Evolutionary conservation across 495 filamentous ascomycete species (phyloP), one percentile per base, ranked within the genome.

Genomic region (Sordaria brevicollis): DNA sequence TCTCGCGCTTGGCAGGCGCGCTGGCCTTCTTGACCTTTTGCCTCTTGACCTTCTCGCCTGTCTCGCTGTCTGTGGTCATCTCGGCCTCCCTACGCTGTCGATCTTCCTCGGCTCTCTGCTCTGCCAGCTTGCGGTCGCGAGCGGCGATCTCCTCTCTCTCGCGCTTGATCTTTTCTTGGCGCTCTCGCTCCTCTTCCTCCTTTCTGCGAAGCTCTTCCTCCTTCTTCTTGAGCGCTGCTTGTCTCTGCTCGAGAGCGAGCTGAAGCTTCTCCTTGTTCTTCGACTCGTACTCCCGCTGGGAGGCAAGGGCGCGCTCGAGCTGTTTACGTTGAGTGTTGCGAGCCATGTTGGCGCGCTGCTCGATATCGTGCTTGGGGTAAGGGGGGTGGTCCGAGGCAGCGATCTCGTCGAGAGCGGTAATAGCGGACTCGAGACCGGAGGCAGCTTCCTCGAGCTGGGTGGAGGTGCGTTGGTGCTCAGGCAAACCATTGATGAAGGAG

Each of bases 321-420:
- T 99, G 94, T 72, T 90, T 91, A 71, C 92, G 90, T 79, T 96
- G 93, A 1, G 96, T 98, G 75, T 97, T 95, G 33, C 90, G 87
- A 69, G 92, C 93, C 96, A 99, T 98, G 84, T 92, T 94, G 35
- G 95, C 94, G 67, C 96, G 92, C 79, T 94, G 92, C 76, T 98
- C 94, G 68, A 99, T 86, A 71, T 97, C 92, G 38, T 89, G 85
- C 69, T 90, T 89, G 0, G 94, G 94, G 81, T 97, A 99, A 0
- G 96, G 96, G 8, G 95, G 92, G 69, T 93, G 89, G 65, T 93
- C 92, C 33, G 88, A 84, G 67, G 89, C 86, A 2, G 95, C 93
- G 70, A 98, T 91, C 65, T 90, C 90, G 41, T 88, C 87, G 62
- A 99, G 91, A 21, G 84, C 76, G 68, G 92, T 89, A 69, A 98